phyloP scores from a whole-genome alignment of 2,329 filamentous ascomycete species.

The Verticillium albo-atrum region DNA sequence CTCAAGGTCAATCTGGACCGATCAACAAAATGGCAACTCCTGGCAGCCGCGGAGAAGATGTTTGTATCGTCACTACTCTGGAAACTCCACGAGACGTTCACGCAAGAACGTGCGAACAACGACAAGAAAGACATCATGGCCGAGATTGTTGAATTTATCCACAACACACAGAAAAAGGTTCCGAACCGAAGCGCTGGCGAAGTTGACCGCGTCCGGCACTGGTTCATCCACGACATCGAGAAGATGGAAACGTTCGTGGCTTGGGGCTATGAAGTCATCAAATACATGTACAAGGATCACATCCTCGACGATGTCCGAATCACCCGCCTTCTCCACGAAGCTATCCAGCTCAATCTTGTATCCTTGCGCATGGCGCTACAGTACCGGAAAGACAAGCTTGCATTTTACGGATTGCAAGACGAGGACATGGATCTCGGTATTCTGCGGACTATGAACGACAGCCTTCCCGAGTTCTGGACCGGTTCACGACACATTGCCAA shows the following conservation, averaged over 20 bases:
- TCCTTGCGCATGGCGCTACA: constrained; percentile 63
- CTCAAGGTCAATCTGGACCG: constrained; percentile 64
- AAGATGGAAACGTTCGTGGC: constrained; percentile 71
- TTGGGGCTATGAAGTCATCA: constrained; percentile 74
- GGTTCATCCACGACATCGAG: constrained; percentile 75
- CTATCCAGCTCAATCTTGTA: constrained; percentile 60
- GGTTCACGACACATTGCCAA: constrained; percentile 61
- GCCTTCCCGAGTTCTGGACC: constrained; percentile 81
- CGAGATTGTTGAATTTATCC: constrained; percentile 71
- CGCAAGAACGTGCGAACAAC: constrained; percentile 52
- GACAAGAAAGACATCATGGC: constrained; percentile 67
- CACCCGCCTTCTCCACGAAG: constrained; percentile 61
- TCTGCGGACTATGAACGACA: constrained; percentile 58
- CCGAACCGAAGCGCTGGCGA: constrained; percentile 62
- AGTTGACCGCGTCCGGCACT: constrained; percentile 75
- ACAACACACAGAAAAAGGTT: constrained; percentile 69
- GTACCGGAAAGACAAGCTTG: constrained; percentile 68
- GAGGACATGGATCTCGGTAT: constrained; percentile 65
- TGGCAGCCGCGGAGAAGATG: constrained; percentile 91
- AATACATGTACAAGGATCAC: constrained; percentile 62
- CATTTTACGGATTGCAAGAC: constrained; percentile 66
- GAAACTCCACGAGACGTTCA: constrained; percentile 70
- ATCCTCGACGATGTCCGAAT: constrained; percentile 50
- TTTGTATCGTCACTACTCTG: constrained; percentile 75
- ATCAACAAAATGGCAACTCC: constrained; percentile 68